phyloP scores from a whole-genome alignment of 2,329 filamentous ascomycete genomes.

The Nothopassalora personata region DNA sequence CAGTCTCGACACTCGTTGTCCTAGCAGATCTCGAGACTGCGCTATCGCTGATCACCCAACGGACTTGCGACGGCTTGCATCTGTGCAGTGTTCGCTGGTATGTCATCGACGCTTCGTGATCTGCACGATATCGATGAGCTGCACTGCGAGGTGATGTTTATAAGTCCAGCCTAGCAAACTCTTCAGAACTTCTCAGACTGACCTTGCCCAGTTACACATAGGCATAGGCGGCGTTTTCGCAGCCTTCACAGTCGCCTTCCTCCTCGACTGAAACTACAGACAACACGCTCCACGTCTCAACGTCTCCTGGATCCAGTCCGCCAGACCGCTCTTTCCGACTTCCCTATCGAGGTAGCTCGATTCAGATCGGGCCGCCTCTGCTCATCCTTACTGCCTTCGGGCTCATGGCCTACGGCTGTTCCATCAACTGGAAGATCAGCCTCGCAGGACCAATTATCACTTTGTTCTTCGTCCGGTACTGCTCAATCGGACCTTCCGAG shows the following conservation, averaged over 20 bases:
- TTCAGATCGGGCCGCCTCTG: constrained; percentile 39
- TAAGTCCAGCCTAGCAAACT: neutral
- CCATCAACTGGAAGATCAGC: constrained; percentile 30
- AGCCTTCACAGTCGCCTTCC: constrained; percentile 35
- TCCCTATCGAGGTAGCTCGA: constrained; percentile 42
- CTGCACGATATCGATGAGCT: constrained; percentile 39
- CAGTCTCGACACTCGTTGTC: constrained; percentile 24
- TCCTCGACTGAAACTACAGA: constrained; percentile 43
- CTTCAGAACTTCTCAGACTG: neutral
- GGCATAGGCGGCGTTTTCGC: constrained; percentile 39
- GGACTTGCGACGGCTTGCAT: constrained; percentile 39
- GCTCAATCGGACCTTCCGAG: constrained; percentile 40
- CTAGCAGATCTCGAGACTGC: constrained; percentile 32
- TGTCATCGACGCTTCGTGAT: constrained; percentile 34
- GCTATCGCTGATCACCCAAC: constrained; percentile 35
- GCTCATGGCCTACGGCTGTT: constrained; percentile 41
- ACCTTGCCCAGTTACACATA: constrained; percentile 32
- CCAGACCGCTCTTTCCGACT: constrained; percentile 35
- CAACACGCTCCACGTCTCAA: constrained; percentile 32
- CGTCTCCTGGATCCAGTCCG: constrained; percentile 33
- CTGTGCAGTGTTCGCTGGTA: constrained; percentile 39
- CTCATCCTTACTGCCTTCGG: constrained; percentile 29
- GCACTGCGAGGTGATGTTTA: constrained; percentile 36
- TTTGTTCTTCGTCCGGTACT: constrained; percentile 30
- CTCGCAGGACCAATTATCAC: constrained; percentile 27